phyloP scores from a whole-genome alignment of 495 filamentous ascomycete species.

The Penicillium coffeae region DNA sequence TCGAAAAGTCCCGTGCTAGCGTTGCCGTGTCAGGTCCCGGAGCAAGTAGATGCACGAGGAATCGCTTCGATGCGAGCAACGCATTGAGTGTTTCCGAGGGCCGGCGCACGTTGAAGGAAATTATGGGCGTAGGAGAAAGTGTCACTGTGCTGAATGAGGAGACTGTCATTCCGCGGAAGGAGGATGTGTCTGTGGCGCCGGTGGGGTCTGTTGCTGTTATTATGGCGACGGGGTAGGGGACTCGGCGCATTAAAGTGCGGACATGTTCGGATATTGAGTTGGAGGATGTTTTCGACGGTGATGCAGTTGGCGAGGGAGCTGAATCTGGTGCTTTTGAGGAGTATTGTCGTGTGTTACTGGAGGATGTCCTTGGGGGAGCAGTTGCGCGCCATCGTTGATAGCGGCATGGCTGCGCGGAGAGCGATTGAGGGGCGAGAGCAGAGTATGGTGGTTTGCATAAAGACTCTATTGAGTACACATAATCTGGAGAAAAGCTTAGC shows the following conservation, averaged over 20 bases:
- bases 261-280: conserved; percentile 38
- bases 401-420: conserved; percentile 1
- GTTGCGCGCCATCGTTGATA: background rate
- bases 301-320: background rate
- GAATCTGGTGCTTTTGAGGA: background rate
- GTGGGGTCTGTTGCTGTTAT: conserved; percentile 51
- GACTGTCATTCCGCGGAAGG: conserved; percentile 66
- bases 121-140: conserved; percentile 59
- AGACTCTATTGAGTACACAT: background rate
- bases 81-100: conserved; percentile 71
- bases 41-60: conserved; percentile 43
- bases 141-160: conserved; percentile 80
- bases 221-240: conserved; percentile 72
- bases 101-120: conserved; percentile 74
- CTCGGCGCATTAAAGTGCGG: conserved; percentile 62
- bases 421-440: background rate
- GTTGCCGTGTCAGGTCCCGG: conserved; percentile 25
- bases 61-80: conserved; percentile 44
- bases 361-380: background rate
- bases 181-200: conserved; percentile 17
- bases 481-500: background rate
- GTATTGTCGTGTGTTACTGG: background rate
- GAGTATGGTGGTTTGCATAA: background rate
- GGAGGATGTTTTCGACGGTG: background rate
- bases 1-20: conserved; percentile 44